These are phyloP conservation scores for Amphicarpaea edgeworthii DNA, from an alignment of 306 rosid genomes.

Conservation along the genomic window DNA sequence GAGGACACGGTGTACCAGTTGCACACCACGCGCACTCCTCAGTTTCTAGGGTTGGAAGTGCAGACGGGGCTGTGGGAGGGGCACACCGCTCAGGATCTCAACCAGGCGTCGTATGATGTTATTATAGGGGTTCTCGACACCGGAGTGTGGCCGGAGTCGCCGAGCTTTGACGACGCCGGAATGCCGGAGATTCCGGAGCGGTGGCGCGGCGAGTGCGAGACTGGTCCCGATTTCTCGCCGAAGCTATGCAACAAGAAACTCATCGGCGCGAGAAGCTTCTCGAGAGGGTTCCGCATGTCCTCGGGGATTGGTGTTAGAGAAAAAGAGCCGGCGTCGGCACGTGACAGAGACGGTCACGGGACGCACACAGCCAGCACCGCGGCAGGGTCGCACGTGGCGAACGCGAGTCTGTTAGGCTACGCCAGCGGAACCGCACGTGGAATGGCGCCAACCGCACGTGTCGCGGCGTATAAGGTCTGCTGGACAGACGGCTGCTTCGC, in stretches of 20 bases:
- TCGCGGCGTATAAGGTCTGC: constrained; percentile 74
- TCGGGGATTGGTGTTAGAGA: constrained; percentile 38
- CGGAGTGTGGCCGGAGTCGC: constrained; percentile 89
- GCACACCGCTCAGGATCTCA: constrained; percentile 57
- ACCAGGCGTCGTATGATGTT: constrained; percentile 72
- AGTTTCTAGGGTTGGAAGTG: constrained; percentile 72
- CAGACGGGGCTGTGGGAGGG: constrained; percentile 65
- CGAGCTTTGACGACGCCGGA: constrained; percentile 74
- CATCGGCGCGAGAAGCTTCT: constrained; percentile 91
- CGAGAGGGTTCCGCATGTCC: constrained; percentile 74
- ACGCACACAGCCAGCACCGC: constrained; percentile 95
- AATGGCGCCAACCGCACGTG: constrained; percentile 76
- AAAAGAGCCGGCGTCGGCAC: constrained; percentile 62
- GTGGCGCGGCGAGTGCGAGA: constrained; percentile 87
- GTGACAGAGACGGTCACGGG: constrained; percentile 90
- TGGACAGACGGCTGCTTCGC: constrained; percentile 74
- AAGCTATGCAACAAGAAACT: constrained; percentile 75
- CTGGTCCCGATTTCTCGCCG: constrained; percentile 58
- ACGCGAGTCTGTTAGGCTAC: constrained; percentile 75
- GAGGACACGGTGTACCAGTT: constrained; percentile 76
- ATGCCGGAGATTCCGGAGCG: constrained; percentile 73
- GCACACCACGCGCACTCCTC: constrained; percentile 92
- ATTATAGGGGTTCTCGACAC: constrained; percentile 86
- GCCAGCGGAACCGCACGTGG: constrained; percentile 83
- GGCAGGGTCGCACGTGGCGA: constrained; percentile 70